Evolutionary conservation across 2,329 filamentous ascomycete genomes (phyloP).

Genomic region (Acephala macrosclerotiorum): DNA sequence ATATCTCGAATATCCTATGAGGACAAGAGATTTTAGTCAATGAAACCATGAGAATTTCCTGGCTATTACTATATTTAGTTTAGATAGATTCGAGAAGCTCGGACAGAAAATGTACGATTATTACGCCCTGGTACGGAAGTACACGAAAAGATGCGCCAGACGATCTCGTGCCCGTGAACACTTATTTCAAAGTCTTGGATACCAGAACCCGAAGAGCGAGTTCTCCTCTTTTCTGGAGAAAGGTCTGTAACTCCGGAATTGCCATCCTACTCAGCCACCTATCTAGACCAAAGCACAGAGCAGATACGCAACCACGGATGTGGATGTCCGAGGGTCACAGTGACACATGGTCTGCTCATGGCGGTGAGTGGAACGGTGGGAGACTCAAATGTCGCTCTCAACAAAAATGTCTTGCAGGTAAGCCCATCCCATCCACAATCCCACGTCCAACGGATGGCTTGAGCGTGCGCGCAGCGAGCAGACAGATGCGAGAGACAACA

Average conservation of each 20-base stretch:
- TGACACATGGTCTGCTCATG: constrained; percentile 12
- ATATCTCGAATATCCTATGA: no score
- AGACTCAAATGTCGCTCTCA: constrained; percentile 4
- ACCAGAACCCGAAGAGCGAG: background rate
- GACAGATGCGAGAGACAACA: background rate
- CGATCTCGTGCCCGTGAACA: background rate
- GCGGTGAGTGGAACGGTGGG: constrained; percentile 1
- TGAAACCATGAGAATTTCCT: no score
- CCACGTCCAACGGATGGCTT: constrained; percentile 15
- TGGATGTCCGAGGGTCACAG: background rate
- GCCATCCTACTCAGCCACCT: background rate
- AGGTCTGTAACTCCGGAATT: background rate
- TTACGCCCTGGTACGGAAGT: no score
- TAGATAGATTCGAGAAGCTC: no score
- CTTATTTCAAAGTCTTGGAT: constrained; percentile 2
- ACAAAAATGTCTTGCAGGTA: background rate
- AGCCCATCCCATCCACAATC: constrained; percentile 5
- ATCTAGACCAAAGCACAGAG: background rate
- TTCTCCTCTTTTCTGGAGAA: background rate
- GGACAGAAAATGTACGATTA: no score
- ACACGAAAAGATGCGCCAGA: background rate
- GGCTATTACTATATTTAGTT: no score
- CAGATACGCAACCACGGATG: background rate
- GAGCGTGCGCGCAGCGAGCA: constrained; percentile 12
- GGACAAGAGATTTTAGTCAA: no score